These are phyloP conservation scores for Eutrema yunnanense DNA, from an alignment of 345 rosid species.

Conservation along the genomic window DNA sequence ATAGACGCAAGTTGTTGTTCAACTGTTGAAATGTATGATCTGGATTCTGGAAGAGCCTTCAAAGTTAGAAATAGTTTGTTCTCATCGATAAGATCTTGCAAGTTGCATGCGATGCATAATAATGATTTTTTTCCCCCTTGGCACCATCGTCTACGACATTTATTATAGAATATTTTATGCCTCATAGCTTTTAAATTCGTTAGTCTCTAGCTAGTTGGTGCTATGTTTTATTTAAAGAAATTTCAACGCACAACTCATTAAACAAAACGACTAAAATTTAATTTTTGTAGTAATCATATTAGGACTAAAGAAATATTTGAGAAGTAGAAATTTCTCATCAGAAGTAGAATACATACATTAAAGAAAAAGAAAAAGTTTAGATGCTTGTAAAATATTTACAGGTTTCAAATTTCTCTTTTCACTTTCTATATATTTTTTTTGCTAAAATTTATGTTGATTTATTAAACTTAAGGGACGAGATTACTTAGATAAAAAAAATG, in stretches of 20 bases:
- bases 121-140: background rate
- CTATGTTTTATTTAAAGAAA: background rate
- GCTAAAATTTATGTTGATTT: too few species aligned
- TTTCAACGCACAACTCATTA: background rate
- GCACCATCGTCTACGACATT: conserved; percentile 9
- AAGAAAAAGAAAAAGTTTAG: too few species aligned
- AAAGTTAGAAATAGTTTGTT: background rate
- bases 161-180: background rate
- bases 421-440: background rate
- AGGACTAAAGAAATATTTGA: background rate
- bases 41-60: background rate
- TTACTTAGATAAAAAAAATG: too few species aligned
- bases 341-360: background rate
- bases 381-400: background rate
- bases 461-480: too few species aligned
- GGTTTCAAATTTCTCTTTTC: background rate
- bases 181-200: background rate
- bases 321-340: background rate
- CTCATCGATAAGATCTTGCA: background rate
- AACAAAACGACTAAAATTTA: background rate
- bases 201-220: background rate
- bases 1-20: conserved; percentile 7
- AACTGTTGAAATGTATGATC: background rate
- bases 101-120: background rate
- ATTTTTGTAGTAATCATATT: background rate